phyloP scores from a whole-genome alignment of 768 basidiomycete species.

The Sistotremastrum suecicum region DNA sequence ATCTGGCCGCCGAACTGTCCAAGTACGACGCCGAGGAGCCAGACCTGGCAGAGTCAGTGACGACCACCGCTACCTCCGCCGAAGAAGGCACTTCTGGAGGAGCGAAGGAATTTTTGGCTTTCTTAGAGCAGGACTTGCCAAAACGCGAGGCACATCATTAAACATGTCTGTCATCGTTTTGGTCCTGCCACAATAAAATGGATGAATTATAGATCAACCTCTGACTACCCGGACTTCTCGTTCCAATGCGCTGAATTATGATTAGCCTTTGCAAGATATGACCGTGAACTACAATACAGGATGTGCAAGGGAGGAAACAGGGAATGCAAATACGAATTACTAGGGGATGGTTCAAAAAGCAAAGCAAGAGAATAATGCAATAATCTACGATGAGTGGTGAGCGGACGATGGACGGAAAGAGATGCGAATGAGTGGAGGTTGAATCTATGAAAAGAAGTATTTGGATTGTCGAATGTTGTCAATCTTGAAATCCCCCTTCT shows the following conservation, averaged over 20 bases:
- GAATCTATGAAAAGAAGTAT: conserved; percentile 83
- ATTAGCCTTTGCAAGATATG: background rate
- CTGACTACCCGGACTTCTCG: too few species aligned
- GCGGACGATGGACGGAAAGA: background rate
- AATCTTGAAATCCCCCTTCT: conserved; percentile 80
- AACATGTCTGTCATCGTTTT: background rate
- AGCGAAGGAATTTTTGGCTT: conserved; percentile 64
- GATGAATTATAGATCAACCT: too few species aligned
- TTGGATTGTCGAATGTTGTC: conserved; percentile 62
- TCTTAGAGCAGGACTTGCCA: conserved; percentile 72
- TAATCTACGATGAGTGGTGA: background rate
- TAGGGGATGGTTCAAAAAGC: background rate
- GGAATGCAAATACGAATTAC: too few species aligned
- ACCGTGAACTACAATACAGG: background rate
- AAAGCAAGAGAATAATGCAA: background rate
- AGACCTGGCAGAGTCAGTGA: conserved; percentile 16
- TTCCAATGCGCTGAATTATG: background rate
- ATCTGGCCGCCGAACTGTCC: conserved; percentile 78
- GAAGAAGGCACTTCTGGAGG: conserved; percentile 31
- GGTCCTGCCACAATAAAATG: too few species aligned
- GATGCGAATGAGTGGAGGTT: background rate
- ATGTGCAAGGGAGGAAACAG: background rate
- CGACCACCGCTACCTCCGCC: conserved; percentile 16
- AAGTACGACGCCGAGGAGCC: conserved; percentile 81
- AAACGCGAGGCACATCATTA: conserved; percentile 46